phyloP scores from a whole-genome alignment of 1,284 basidiomycete species.

The Ustilago vetiveriae region DNA sequence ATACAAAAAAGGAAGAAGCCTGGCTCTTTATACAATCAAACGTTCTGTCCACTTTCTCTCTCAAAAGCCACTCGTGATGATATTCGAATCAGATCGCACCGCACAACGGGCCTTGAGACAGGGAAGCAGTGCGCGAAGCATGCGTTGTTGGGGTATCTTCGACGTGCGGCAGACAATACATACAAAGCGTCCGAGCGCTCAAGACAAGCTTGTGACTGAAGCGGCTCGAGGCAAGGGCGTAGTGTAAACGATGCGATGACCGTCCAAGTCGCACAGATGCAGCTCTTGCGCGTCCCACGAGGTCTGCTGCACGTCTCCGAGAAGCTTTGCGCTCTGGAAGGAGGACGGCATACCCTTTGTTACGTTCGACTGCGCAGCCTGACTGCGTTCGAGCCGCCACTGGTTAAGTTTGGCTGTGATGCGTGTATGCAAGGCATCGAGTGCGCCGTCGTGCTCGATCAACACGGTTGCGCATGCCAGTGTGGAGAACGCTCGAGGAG shows the following conservation, averaged over 20 bases:
- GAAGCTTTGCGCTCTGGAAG: constrained; percentile 12
- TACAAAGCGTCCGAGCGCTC: background rate
- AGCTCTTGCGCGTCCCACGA: constrained; percentile 48
- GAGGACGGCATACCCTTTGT: background rate
- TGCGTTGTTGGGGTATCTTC: constrained; percentile 31
- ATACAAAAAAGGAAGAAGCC: background rate
- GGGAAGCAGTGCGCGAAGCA: constrained; percentile 8
- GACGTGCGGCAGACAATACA: constrained; percentile 2
- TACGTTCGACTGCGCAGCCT: constrained; percentile 1
- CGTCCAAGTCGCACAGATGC: constrained; percentile 40
- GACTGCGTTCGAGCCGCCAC: constrained; percentile 24
- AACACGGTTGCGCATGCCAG: constrained; percentile 26
- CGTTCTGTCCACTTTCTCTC: no score
- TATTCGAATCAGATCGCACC: background rate
- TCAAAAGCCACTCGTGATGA: no score
- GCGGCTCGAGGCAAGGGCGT: constrained; percentile 23
- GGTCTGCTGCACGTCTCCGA: constrained; percentile 33
- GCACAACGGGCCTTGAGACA: background rate
- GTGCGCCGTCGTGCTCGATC: constrained; percentile 25
- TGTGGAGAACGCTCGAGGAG: constrained; percentile 1
- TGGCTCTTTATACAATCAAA: background rate
- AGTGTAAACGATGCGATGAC: constrained; percentile 43
- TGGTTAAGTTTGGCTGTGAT: constrained; percentile 28
- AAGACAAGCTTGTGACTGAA: constrained; percentile 11
- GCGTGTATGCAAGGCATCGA: constrained; percentile 30